Evolutionary conservation across 2,329 filamentous ascomycete species (phyloP), one percentile per base, ranked within the genome.

Genomic region (Chrysoporthe deuterocubensis): DNA sequence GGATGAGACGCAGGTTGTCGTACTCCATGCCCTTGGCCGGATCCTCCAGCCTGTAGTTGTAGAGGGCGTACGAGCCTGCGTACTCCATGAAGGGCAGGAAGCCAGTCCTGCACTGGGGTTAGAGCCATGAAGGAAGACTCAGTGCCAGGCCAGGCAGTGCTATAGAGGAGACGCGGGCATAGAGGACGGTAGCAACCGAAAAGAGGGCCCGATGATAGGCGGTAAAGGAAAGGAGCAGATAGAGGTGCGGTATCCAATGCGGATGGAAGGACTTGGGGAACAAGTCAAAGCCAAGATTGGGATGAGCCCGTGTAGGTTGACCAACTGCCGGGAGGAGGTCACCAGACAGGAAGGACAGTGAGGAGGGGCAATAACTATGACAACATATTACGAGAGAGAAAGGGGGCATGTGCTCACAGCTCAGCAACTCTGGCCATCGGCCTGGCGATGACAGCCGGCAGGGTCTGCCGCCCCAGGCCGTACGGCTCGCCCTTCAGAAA

Each of bases 21-120:
- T 90, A 90, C 48, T 85, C 82, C 62, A 90, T 82, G 13, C 88
- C 88, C 32, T 74, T 79, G 63, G 78, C 77, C 44, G 85, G 89
- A 75, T 89, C 85, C 68, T 83, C 80, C 46, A 87, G 84, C 65
- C 80, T 86, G 79, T 90, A 92, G 81, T 90, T 91, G 83, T 85
- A 91, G 72, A 90, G 85, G 64, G 88, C 90, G 75, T 90, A 90
- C 65, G 85, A 90, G 69, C 87, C 89, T 67, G 86, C 89, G 76
- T 89, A 97, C 75, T 96, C 93, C 92, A 97, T 95, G 81, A 96
- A 97, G 2, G 94, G 93, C 74, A 95, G 92, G 78, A 97, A 94
- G 67, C 93, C 90, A 84, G 82, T 80, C 64, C 86, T 82, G 68
- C 7, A 26, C 43, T 13, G 13, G 58, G 21, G 60, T 67, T 18